Percentiles rank a stretch among this genome's conserved stretches.
Evolutionary conservation across 2,329 filamentous ascomycete species (phyloP).

Genomic region (Cordyceps cateniannulata): DNA sequence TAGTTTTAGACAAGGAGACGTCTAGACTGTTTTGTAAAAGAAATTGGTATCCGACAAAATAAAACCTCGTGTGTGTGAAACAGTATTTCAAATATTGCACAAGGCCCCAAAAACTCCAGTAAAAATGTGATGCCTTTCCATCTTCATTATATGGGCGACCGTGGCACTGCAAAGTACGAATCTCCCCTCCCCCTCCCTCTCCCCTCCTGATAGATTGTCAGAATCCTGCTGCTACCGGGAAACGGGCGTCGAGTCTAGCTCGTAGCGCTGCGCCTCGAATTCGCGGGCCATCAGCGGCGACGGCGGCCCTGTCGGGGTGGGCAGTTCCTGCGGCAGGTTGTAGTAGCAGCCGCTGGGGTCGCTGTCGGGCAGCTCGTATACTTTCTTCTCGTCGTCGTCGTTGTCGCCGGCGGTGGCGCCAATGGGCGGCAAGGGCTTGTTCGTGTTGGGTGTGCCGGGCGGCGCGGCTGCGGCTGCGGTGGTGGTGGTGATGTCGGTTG

Average conservation of each 20-base stretch:
- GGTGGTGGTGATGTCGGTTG: not conserved
- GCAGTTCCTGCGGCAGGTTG: conserved; percentile 10
- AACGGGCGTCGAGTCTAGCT: conserved; percentile 13
- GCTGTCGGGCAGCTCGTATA: not conserved
- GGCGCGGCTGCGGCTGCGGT: not conserved
- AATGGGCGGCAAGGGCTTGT: not conserved
- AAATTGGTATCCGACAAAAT: conserved; percentile 1
- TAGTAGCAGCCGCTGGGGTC: not conserved
- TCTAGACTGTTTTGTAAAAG: conserved; percentile 12
- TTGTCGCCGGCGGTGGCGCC: not conserved
- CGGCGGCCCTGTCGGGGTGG: not conserved
- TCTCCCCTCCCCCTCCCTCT: too few relatives aligned
- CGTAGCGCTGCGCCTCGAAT: conserved; percentile 1
- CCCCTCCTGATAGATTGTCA: too few relatives aligned
- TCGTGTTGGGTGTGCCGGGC: not conserved
- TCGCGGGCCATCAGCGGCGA: not conserved
- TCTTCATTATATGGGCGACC: not conserved
- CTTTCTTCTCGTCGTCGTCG: not conserved
- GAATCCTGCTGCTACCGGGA: not conserved
- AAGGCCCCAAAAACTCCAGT: not conserved
- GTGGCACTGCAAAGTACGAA: not conserved
- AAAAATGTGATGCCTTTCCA: not conserved
- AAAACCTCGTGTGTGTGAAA: not conserved
- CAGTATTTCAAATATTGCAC: not conserved
- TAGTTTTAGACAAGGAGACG: not conserved